Percentiles rank a stretch among this genome's conserved stretches.
These are phyloP conservation scores for Podochytrium sp. DNA, from an alignment of 192 early-diverging fungal species.

Conservation along the genomic window DNA sequence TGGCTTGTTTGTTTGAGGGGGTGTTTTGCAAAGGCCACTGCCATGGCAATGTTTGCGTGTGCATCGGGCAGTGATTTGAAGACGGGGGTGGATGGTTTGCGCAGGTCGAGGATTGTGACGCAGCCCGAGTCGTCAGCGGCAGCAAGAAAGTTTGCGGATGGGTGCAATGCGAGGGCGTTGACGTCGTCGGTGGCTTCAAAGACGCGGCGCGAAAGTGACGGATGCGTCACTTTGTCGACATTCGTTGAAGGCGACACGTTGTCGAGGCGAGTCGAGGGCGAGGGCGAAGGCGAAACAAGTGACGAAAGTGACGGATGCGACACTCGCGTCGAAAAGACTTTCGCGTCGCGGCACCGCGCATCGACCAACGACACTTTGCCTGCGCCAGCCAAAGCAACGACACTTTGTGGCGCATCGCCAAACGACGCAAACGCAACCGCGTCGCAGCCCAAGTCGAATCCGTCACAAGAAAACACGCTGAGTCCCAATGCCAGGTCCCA, in stretches of 20 bases:
- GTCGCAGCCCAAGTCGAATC: too few relatives aligned
- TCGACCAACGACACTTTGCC: too few relatives aligned
- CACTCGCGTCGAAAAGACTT: too few relatives aligned
- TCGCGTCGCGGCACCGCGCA: too few relatives aligned
- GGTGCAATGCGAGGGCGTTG: not conserved
- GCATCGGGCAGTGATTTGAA: not conserved
- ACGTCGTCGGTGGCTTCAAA: constrained; percentile 6
- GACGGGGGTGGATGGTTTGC: not conserved
- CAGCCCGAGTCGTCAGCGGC: constrained; percentile 1
- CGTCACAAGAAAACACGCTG: too few relatives aligned
- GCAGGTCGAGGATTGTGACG: not conserved
- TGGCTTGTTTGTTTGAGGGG: not conserved
- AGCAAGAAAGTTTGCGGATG: not conserved
- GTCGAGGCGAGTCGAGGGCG: not conserved
- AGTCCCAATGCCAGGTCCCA: not conserved
- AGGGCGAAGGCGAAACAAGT: too few relatives aligned
- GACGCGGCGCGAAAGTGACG: not conserved
- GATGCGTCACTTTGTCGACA: not conserved
- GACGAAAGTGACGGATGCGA: too few relatives aligned
- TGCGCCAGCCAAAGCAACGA: too few relatives aligned
- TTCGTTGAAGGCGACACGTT: not conserved
- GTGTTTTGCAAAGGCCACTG: not conserved
- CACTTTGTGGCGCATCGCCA: too few relatives aligned
- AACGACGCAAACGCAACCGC: too few relatives aligned
- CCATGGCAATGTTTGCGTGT: not conserved